Conservation (phyloP, 169 alveolate genomes). For the Plasmodium berghei region DNA sequence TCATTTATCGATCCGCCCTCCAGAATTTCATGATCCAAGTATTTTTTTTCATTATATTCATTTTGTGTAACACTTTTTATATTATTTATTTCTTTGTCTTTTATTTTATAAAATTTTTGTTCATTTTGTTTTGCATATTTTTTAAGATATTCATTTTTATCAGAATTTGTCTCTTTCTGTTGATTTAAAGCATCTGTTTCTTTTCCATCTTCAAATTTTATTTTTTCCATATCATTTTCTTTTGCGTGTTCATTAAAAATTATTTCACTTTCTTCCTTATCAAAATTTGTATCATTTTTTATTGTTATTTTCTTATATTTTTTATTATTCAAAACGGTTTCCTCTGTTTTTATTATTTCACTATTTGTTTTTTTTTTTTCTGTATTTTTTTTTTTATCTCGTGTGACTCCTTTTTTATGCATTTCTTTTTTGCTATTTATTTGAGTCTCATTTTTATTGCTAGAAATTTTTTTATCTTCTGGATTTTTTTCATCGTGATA, state of each 20-base stretch:
- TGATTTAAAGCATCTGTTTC: not conserved
- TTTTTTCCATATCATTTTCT: conserved; percentile 1
- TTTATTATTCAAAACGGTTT: conserved; percentile 6
- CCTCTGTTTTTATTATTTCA: conserved; percentile 16
- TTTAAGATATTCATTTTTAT: not conserved
- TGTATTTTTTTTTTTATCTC: not conserved
- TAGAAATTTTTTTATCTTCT: conserved; percentile 2
- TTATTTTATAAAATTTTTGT: conserved; percentile 4
- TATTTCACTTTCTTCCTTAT: conserved; percentile 6
- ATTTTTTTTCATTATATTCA: conserved; percentile 6
- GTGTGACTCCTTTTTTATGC: not conserved
- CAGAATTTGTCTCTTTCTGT: conserved; percentile 1
- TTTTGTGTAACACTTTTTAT: conserved; percentile 8
- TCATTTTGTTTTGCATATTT: not conserved
- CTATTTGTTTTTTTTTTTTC: conserved; percentile 15
- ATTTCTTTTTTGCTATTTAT: not conserved
- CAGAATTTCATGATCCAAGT: not conserved
- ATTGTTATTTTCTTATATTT: conserved; percentile 5
- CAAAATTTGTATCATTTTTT: conserved; percentile 2
- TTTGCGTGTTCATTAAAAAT: conserved; percentile 4
- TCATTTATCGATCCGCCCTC: conserved; percentile 2
- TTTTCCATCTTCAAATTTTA: not conserved
- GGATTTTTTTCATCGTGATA: not conserved
- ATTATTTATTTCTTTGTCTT: conserved; percentile 34
- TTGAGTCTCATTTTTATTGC: not conserved